A percentile compares a stretch with the other conserved stretches of the same genome.
phyloP scores from a whole-genome alignment of 805 yeast genomes.

The Candida boleticola region DNA sequence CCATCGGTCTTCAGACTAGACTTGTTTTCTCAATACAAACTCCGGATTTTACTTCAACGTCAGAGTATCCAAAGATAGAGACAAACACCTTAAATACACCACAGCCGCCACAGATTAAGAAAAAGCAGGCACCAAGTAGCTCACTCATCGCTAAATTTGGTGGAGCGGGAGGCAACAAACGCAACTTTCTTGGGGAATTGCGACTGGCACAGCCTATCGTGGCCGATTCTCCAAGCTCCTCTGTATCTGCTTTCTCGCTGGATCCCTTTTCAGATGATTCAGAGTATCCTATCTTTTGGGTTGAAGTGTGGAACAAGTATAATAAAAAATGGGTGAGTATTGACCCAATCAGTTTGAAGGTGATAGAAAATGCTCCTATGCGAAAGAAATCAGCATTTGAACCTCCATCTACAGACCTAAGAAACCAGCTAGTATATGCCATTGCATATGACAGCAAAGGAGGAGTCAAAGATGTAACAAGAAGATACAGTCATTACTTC shows the following conservation, averaged over 20 bases:
- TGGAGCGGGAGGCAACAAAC: conserved; percentile 23
- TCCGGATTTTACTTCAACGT: conserved; percentile 65
- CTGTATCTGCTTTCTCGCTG: neutral
- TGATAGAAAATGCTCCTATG: conserved; percentile 60
- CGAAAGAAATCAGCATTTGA: conserved; percentile 58
- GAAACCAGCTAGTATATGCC: conserved; percentile 68
- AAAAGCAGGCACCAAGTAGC: conserved; percentile 7
- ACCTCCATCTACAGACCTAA: conserved; percentile 61
- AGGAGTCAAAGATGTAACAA: conserved; percentile 75
- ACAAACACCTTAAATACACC: neutral
- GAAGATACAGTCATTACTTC: conserved; percentile 70
- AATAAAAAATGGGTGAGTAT: conserved; percentile 77
- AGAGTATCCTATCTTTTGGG: conserved; percentile 80
- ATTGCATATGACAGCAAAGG: conserved; percentile 70
- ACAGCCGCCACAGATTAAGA: neutral
- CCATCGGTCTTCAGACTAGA: conserved; percentile 70
- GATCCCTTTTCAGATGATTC: conserved; percentile 19
- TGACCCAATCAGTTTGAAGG: conserved; percentile 69
- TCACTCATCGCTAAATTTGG: conserved; percentile 18
- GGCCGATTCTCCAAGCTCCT: neutral
- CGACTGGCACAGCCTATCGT: conserved; percentile 5
- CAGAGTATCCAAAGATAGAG: conserved; percentile 13
- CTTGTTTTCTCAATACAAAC: conserved; percentile 85
- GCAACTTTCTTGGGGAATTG: conserved; percentile 10
- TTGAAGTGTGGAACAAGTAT: conserved; percentile 85